These are phyloP conservation scores for Populus ilicifolia DNA, from an alignment of 345 rosid species.

Conservation along the genomic window DNA sequence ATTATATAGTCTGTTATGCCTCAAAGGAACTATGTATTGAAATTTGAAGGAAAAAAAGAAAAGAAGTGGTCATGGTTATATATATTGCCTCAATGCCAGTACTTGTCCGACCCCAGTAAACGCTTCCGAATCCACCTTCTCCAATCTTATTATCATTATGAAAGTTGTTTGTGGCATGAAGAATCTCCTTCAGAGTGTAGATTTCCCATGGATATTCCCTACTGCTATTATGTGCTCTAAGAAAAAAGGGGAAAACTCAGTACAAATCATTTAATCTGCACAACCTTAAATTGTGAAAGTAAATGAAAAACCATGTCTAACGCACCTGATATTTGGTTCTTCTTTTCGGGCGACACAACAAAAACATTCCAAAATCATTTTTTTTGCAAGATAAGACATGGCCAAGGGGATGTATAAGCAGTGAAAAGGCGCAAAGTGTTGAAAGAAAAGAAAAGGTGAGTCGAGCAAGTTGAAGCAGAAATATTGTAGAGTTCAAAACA, in stretches of 20 bases:
- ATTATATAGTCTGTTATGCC: neutral
- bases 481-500: constrained; percentile 11
- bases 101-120: constrained; percentile 66
- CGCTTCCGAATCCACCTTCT: constrained; percentile 69
- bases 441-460: neutral
- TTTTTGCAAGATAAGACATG: neutral
- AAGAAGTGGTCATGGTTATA: neutral
- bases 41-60: neutral
- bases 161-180: constrained; percentile 61
- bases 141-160: constrained; percentile 64
- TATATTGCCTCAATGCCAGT: constrained; percentile 50
- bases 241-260: neutral
- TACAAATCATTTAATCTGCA: neutral
- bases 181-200: constrained; percentile 51
- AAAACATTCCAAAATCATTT: constrained; percentile 25
- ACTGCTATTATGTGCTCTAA: constrained; percentile 9
- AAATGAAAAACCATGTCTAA: too few relatives aligned
- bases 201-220: constrained; percentile 56
- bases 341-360: constrained; percentile 16
- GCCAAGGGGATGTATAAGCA: neutral
- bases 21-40: neutral
- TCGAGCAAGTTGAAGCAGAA: constrained; percentile 9
- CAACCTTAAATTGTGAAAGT: neutral
- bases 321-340: constrained; percentile 23
- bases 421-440: neutral